Evolutionary conservation across 352 stramenopile genomes (phyloP).

Genomic region (Phytophthora agathidicida): DNA sequence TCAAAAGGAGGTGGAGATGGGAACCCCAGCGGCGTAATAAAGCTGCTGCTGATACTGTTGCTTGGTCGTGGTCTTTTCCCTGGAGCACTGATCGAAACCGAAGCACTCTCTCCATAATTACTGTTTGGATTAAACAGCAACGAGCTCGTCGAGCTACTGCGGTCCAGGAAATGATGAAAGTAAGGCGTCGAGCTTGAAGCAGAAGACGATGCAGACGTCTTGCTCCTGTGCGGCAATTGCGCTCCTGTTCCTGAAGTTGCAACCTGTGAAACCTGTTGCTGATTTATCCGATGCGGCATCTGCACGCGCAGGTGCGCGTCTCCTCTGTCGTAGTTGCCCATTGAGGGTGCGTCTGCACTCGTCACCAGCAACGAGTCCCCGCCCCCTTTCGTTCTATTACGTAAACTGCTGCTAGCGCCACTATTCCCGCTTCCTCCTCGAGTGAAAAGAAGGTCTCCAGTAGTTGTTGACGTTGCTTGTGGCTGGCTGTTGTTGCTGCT

Average conservation of each 20-base stretch:
- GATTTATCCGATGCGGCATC: conserved; percentile 29
- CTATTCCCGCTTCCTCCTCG: conserved; percentile 16
- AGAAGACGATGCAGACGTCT: not conserved
- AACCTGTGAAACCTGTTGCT: conserved; percentile 24
- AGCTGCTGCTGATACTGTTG: conserved; percentile 25
- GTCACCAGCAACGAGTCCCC: conserved; percentile 5
- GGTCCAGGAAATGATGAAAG: conserved; percentile 45
- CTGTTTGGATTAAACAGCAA: conserved; percentile 19
- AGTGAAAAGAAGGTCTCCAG: conserved; percentile 16
- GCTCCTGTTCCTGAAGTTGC: conserved; percentile 10
- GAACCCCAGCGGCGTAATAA: conserved; percentile 32
- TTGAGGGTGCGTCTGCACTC: conserved; percentile 21
- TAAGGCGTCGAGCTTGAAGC: conserved; percentile 12
- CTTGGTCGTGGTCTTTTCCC: conserved; percentile 30
- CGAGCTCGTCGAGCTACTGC: conserved; percentile 27
- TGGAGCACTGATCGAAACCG: conserved; percentile 1
- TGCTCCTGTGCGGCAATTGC: conserved; percentile 30
- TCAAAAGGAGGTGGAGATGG: conserved; percentile 41
- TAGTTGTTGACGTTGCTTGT: too few species aligned
- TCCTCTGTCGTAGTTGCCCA: conserved; percentile 73
- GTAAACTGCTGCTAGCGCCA: conserved; percentile 11
- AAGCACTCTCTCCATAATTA: conserved; percentile 10
- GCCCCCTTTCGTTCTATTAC: conserved; percentile 19
- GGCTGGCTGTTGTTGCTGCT: conserved; percentile 4
- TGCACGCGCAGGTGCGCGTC: conserved; percentile 59